Base-by-base conservation (phyloP, 169 alveolate genomes). In the Cryptosporidium ubiquitum region DNA sequence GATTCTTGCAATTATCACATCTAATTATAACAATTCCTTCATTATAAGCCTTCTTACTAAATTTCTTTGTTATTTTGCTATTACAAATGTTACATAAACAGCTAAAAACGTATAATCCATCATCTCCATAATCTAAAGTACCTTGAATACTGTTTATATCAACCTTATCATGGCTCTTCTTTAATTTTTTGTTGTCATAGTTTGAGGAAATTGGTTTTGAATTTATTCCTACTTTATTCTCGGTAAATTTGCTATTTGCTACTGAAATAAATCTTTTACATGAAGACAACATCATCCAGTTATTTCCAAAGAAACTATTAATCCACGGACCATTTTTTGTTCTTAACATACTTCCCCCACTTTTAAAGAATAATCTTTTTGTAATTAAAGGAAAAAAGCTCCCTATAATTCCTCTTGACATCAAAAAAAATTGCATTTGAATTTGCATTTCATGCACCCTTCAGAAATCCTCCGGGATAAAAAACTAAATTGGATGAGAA, bases 71-170 rank as follows among this genome's bases (percentile, higher is more conserved):
- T 44, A 86, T 84, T 85, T 84, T 86, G 49, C 91, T 92, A 7
- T 93, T 89, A 70, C 97, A 95, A 10, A 91, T 92, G 20, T 79
- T 91, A 69, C 97, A 95, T 49, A 94, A 92, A 79, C 92, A 95
- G 85, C 93, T 91, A 61, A 95, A 91, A 61, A 95, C 73, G 61
- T 91, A 92, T 7, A 85, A 29, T 0, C 95, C 96, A 33, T 75
- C 85, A 4, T 68, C 79, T 20, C 79, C 74, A 49, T 79, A 52
- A 23, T 79, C 51, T 31, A 64, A 31, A 20, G 89, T 79, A 39
- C 89, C 89, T 42, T 64, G 64, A 26, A 79, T 58, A 26, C 29
- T 35, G 44, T 79, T 37, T 26, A 79, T 5, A 39, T 66, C 73
- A 4, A 66, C 51, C 31, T 31, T 20, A 1, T 20, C 35, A 4